phyloP scores from a whole-genome alignment of 345 rosid genomes.

The Citrus medica region DNA sequence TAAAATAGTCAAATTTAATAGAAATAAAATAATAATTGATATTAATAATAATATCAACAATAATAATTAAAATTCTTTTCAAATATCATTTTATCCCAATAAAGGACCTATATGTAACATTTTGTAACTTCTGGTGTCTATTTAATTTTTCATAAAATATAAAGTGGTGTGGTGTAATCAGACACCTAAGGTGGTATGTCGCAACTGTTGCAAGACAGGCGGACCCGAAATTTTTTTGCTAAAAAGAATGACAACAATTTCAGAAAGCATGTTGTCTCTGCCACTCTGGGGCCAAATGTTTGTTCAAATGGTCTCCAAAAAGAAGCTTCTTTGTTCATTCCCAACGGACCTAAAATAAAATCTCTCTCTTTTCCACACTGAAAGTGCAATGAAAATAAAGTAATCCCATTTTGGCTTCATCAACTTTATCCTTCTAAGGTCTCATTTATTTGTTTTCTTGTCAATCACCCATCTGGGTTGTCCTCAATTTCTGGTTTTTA shows the following conservation, averaged over 20 bases:
- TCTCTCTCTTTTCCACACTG: neutral
- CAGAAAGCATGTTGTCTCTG: neutral
- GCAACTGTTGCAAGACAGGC: too few species aligned
- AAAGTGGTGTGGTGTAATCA: too few species aligned
- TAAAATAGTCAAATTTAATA: too few species aligned
- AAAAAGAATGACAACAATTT: neutral
- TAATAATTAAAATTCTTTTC: too few species aligned
- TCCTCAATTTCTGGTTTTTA: neutral
- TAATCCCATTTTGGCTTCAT: slow-evolving; percentile 1
- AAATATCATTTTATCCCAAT: too few species aligned
- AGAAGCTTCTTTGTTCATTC: slow-evolving; percentile 32
- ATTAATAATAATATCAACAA: too few species aligned
- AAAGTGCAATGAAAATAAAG: slow-evolving; percentile 15
- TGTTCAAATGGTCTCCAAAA: slow-evolving; percentile 18
- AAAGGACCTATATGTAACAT: accelerated
- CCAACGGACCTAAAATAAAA: slow-evolving; percentile 16
- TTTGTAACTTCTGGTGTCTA: too few species aligned
- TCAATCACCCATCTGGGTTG: slow-evolving; percentile 14
- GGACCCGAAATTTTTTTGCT: too few species aligned
- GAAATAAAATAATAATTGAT: too few species aligned
- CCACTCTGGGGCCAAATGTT: neutral
- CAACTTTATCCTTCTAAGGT: neutral
- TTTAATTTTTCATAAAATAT: too few species aligned
- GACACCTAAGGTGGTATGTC: too few species aligned
- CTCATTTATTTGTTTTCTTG: neutral